Evolutionary conservation across 805 yeast species (phyloP), one percentile per base, ranked within the genome.

Genomic region (Pichia thaimueangensis): DNA sequence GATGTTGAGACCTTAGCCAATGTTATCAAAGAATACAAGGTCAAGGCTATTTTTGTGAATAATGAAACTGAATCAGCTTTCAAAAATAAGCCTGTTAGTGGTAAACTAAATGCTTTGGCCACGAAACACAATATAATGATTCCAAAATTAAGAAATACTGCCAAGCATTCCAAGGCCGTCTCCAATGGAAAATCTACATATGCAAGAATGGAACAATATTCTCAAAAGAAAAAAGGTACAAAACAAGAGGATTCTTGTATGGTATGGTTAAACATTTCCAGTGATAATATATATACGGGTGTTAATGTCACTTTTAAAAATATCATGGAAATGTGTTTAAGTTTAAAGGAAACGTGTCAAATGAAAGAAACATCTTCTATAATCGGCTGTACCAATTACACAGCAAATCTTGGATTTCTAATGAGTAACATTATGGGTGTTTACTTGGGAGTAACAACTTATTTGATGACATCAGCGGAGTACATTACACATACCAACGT

Each of bases 321-420:
- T 38, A 65, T 93, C 11, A 62, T 89, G 51, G 82, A 86, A 2
- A 74, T 86, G 60, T 88, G 97, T 62, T 87, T 89, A 54, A 84
- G 86, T 17, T 73, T 87, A 56, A 91, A 93, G 53, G 97, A 91
- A 57, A 91, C 97, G 0, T 86, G 96, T 55, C 91, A 86, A 47
- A 69, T 93, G 63, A 72, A 81, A 12, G 74, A 84, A 30, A 71
- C 74, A 27, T 75, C 78, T 31, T 82, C 96, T 0, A 68, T 93
- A 6, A 70, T 91, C 32, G 95, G 96, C 0, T 80, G 96, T 60
- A 94, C 86, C 8, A 76, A 94, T 34, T 91, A 89, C 51, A 76
- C 86, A 2, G 64, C 74, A 2, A 97, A 97, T 0, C 61, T 91
- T 22, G 99, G 99, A 0, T 89, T 93, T 57, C 64, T 93, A 22